Percentiles rank a stretch among this genome's conserved stretches.
Conservation (phyloP, 345 rosid species). For the Gossypium australe region DNA sequence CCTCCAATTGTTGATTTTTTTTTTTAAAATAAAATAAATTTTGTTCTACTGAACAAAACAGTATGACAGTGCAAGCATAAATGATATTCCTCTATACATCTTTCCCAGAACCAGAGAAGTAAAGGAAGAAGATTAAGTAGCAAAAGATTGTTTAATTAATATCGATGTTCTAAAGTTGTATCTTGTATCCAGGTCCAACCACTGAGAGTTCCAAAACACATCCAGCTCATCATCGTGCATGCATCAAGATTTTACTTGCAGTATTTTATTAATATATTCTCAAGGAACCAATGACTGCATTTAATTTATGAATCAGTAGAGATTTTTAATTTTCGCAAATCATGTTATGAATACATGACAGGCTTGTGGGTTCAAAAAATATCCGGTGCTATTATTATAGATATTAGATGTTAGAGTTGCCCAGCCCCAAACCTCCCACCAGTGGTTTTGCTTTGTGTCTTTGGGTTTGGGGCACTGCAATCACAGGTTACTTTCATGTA, state of each 20-base stretch:
- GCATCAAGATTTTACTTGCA: background rate
- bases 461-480: constrained; percentile 9
- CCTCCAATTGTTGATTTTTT: background rate
- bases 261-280: background rate
- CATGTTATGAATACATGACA: background rate
- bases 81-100: background rate
- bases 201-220: background rate
- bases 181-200: constrained; percentile 6
- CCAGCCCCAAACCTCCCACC: background rate
- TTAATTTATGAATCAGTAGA: background rate
- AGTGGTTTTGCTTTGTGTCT: constrained; percentile 12
- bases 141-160: background rate
- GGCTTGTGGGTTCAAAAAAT: background rate
- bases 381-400: background rate
- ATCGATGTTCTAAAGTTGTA: background rate
- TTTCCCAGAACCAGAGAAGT: background rate
- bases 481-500: constrained; percentile 21
- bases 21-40: no score
- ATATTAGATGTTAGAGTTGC: background rate
- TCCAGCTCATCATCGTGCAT: background rate
- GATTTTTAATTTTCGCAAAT: no score
- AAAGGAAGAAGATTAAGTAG: background rate
- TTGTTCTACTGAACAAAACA: background rate
- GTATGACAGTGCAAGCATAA: constrained; percentile 1
- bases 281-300: background rate